These are phyloP conservation scores for Backusella sp. DNA, from an alignment of 192 early-diverging fungal genomes.

Conservation along the genomic window DNA sequence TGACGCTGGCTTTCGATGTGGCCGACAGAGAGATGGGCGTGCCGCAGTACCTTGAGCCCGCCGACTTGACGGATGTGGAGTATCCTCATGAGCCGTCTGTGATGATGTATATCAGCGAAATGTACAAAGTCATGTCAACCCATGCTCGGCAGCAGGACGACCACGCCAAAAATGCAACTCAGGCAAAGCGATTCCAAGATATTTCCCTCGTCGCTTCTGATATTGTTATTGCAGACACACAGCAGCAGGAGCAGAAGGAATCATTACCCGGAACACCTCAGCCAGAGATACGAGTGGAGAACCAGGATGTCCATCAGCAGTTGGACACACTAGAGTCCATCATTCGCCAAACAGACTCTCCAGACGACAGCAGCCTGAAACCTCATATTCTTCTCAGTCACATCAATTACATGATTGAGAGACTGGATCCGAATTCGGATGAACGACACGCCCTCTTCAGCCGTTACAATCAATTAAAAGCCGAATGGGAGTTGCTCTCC, in stretches of 20 bases:
- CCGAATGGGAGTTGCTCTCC: conserved; percentile 6
- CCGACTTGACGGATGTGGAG: conserved; percentile 46
- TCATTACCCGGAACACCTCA: neutral
- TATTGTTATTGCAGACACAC: neutral
- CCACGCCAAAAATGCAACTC: neutral
- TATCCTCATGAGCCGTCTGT: conserved; percentile 54
- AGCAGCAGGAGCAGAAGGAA: neutral
- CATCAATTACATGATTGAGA: neutral
- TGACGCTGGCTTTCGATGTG: conserved; percentile 40
- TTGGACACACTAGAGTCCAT: neutral
- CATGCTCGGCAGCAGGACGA: conserved; percentile 12
- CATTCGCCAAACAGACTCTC: neutral
- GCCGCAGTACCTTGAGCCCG: conserved; percentile 42
- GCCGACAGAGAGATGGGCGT: conserved; percentile 41
- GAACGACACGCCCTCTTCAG: neutral
- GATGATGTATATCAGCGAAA: conserved; percentile 53
- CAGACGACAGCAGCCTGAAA: neutral
- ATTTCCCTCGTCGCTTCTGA: neutral
- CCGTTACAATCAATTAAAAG: conserved; percentile 14
- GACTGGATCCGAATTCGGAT: conserved; percentile 1
- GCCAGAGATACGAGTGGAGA: neutral
- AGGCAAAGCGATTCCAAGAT: conserved; percentile 12
- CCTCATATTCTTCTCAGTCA: neutral
- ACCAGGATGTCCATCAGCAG: neutral
- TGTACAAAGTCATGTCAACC: conserved; percentile 46